Base-by-base conservation (phyloP, 768 basidiomycete species). In the Russula sp. region DNA sequence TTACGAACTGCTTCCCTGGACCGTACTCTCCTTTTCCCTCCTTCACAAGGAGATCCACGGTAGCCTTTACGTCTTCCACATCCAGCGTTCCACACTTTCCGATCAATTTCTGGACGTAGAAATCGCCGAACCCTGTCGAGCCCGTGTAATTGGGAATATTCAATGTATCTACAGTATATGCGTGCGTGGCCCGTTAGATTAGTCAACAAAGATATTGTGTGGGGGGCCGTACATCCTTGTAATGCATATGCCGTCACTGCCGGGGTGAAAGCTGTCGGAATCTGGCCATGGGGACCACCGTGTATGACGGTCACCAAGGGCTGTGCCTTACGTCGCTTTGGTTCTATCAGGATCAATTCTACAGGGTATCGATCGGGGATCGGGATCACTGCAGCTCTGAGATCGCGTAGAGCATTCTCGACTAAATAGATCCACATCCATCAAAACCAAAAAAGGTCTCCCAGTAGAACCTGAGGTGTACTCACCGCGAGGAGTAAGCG, bases 141-240 rank as follows among this genome's bases (percentile, higher is more conserved):
- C 76, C 76, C 0, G 73, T 71, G 61, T 77, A 77, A 59, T 76
- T 76, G 24, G 74, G 70, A 14, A 71, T 14, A 18, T 69, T 71
- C 44, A 75, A 36, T 2, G 67, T 68, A 58, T n/a, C n/a, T n/a
- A n/a, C n/a, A 69, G 74, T 67, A 64, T 67, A 64, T 57, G 11
- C 40, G 63, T 2, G 42, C 48, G 24, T n/a, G 20, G n/a, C 16
- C 26, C 26, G 9, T 61, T 13, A 52, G 40, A 7, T 44, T n/a
- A 9, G 30, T 5, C 16, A 22, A 20, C 20, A 30, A n/a, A 5
- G 11, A 38, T 16, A 50, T 6, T 16, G 50, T 36, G 11, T 34
- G 26, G 54, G 36, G 51, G 32, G 16, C 22, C 66, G 42, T 69
- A 74, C 72, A 73, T 48, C 72, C 72, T 40, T 67, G 67, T 6